A percentile compares a stretch with the other conserved stretches of the same genome.
phyloP scores from a whole-genome alignment of 2,329 filamentous ascomycete species.

The Huntiella savannae region DNA sequence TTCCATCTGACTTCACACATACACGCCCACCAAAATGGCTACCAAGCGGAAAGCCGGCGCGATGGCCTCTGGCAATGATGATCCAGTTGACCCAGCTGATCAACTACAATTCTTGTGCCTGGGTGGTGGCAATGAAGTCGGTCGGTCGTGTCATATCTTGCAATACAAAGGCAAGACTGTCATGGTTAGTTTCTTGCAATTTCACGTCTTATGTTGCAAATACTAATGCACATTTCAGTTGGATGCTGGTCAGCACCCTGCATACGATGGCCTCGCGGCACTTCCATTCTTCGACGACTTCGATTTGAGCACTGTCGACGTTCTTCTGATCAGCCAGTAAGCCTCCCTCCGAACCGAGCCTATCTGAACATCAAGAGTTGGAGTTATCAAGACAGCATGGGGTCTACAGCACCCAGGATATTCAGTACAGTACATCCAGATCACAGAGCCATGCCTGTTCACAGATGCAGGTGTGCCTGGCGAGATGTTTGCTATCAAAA shows the following conservation, averaged over 20 bases:
- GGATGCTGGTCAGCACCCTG: constrained; percentile 91
- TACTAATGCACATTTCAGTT: constrained; percentile 36
- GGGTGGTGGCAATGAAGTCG: constrained; percentile 92
- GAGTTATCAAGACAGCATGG: neutral
- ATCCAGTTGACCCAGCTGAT: constrained; percentile 80
- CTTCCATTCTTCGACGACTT: constrained; percentile 98
- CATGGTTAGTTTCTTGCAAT: constrained; percentile 44
- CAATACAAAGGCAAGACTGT: constrained; percentile 99
- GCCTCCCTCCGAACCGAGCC: constrained; percentile 21
- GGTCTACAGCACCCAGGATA: neutral
- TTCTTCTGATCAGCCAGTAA: constrained; percentile 98
- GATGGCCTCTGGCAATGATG: constrained; percentile 33
- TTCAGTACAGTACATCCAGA: no score
- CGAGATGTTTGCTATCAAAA: no score
- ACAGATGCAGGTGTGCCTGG: no score
- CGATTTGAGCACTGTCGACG: constrained; percentile 89
- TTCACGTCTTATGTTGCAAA: neutral
- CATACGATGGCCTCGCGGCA: constrained; percentile 81
- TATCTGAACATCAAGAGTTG: neutral
- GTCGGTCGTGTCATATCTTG: constrained; percentile 89
- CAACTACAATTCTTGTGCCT: constrained; percentile 88
- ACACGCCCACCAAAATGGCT: constrained; percentile 45
- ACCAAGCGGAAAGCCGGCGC: constrained; percentile 62
- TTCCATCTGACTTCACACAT: no score
- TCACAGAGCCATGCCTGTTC: no score